These are phyloP conservation scores for Hypoxylon trugodes DNA, from an alignment of 495 filamentous ascomycete species.

Conservation along the genomic window DNA sequence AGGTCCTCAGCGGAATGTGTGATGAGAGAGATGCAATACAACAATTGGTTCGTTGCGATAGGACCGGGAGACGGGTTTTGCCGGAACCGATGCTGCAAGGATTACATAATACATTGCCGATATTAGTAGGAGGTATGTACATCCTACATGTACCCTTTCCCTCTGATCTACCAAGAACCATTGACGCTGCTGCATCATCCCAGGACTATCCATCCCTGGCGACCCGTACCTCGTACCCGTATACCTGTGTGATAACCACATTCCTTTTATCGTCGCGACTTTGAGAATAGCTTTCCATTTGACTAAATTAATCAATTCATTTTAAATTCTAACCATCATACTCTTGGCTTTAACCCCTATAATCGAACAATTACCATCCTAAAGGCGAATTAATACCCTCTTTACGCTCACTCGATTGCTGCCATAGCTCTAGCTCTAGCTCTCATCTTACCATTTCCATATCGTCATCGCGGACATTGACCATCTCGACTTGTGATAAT, in stretches of 20 bases:
- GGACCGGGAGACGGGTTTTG: slow-evolving; percentile 19
- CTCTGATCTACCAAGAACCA: slow-evolving; percentile 21
- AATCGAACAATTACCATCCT: background rate
- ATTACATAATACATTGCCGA: too few relatives aligned
- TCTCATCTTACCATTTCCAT: slow-evolving; percentile 9
- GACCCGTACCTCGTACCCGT: too few relatives aligned
- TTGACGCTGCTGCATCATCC: slow-evolving; percentile 32
- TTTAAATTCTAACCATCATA: background rate
- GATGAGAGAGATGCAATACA: too few relatives aligned
- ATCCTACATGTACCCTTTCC: background rate
- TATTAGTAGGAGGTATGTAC: too few relatives aligned
- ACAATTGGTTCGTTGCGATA: background rate
- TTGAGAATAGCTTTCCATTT: slow-evolving; percentile 19
- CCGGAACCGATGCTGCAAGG: slow-evolving; percentile 24
- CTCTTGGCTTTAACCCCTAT: background rate
- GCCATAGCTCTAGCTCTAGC: slow-evolving; percentile 6
- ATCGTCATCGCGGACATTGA: slow-evolving; percentile 16
- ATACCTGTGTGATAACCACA: slow-evolving; percentile 21
- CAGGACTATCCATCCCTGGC: slow-evolving; percentile 31
- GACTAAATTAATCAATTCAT: slow-evolving; percentile 1
- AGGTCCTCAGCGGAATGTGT: too few relatives aligned
- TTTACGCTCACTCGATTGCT: slow-evolving; percentile 4
- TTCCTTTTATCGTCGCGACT: slow-evolving; percentile 24
- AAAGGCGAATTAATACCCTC: slow-evolving; percentile 9
- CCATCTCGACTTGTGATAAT: background rate